These are phyloP conservation scores for Naganishia antarctica DNA, from an alignment of 768 basidiomycete genomes.

Conservation along the genomic window DNA sequence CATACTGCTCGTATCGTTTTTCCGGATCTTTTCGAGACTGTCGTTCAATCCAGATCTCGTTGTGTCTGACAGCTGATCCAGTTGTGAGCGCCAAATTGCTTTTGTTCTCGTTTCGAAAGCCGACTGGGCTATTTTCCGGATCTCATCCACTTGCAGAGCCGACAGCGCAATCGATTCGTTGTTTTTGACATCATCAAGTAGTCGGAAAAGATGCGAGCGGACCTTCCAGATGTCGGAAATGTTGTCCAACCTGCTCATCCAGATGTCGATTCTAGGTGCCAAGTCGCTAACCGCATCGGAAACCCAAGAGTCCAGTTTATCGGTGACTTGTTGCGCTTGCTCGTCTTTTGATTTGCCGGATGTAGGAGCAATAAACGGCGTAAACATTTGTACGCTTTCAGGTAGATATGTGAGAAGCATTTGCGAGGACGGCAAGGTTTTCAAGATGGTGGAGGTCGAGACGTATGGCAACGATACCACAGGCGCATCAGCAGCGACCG, in stretches of 20 bases:
- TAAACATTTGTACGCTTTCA: constrained; percentile 65
- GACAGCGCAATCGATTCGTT: constrained; percentile 52
- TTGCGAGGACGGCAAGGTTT: constrained; percentile 71
- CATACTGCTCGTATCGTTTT: constrained; percentile 39
- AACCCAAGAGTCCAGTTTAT: constrained; percentile 64
- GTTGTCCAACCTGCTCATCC: constrained; percentile 60
- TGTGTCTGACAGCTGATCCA: constrained; percentile 53
- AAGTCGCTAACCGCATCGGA: constrained; percentile 55
- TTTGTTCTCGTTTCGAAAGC: constrained; percentile 58
- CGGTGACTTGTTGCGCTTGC: constrained; percentile 53
- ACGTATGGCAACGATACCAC: constrained; percentile 44
- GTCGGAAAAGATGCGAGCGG: constrained; percentile 53
- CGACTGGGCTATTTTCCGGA: constrained; percentile 57
- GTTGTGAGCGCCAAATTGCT: constrained; percentile 58
- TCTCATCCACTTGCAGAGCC: constrained; percentile 52
- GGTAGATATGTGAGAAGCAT: constrained; percentile 72
- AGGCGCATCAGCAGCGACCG: not conserved
- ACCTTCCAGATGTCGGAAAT: constrained; percentile 69
- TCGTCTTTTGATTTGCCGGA: constrained; percentile 54
- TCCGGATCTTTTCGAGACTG: constrained; percentile 49
- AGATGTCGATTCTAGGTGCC: constrained; percentile 54
- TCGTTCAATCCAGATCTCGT: constrained; percentile 45
- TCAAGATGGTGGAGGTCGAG: constrained; percentile 64
- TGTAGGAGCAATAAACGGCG: constrained; percentile 72
- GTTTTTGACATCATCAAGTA: constrained; percentile 51